Evolutionary conservation across 495 filamentous ascomycete genomes (phyloP), one percentile per base, ranked within the genome.

Genomic region (Cenococcum geophilum): DNA sequence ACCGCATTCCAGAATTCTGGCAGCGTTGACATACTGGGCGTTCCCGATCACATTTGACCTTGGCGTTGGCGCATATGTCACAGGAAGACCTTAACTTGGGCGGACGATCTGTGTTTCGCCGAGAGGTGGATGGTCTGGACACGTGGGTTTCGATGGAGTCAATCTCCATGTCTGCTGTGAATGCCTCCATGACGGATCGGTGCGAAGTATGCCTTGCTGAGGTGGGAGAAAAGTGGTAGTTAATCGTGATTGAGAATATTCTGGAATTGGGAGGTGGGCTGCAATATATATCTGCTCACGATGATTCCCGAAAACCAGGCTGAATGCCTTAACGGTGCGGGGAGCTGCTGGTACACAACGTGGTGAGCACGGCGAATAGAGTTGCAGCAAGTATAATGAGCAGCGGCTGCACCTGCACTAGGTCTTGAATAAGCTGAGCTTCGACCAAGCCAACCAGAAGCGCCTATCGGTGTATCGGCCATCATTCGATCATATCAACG

Each of bases 1-100:
- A 62, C 23, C 59, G 55, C 59, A 62, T 62, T 10, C 59, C 59
- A 6, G 59, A 49, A 43, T 62, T 62, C 36, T 56, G 55, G 25
- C 59, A 62, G n/a, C 59, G 42, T 57, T 62, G 59, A 32, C 59
- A 62, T 5, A 62, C 59, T n/a, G 59, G 59, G 35, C 59, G 59
- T 32, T 62, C 59, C 20, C 59, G 36, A 50, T 62, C 59, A 32
- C 59, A 62, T 35, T 62, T 62, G 52, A 62, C 59, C 48, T 62
- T 62, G 32, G 59, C 59, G 51, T 54, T 55, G 27, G 59, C 59
- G 35, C 59, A 62, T 5, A 62, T 51, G 42, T 62, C 59, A 32
- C 59, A 62, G 40, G 49, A 55, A 5, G 59, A 62, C 43, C 59
- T 34, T 18, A 62, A 52, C 59, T 62, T 62, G 10, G 59, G 59